Base-by-base conservation (phyloP, 768 basidiomycete genomes). In the Rhizopogon vulgaris region DNA sequence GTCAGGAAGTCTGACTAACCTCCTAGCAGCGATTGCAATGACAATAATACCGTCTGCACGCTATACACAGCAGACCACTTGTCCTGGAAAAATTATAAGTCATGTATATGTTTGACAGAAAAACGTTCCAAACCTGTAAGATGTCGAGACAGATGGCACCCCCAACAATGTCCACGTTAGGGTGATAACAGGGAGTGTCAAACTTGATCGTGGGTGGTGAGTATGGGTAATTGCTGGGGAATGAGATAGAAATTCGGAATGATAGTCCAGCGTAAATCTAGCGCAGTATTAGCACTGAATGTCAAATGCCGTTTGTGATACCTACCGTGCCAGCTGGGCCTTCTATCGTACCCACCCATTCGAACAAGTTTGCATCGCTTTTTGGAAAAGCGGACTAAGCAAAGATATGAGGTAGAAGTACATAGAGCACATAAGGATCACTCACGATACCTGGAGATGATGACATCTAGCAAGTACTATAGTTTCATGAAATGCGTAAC, bases 31-130 rank as follows among this genome's bases (percentile, higher is more conserved):
- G 87, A 90, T 63, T 95, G 93, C 51, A 95, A 68, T 11, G 92
- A 94, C 8, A 94, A 71, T 17, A 95, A 78, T 38, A 95, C 87
- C 0, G 90, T 93, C 58, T 92, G 89, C 34, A 94, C 92, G 53
- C 88, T 90, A 67, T 94, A 92, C 1, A 94, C 87, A 6, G 93
- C 91, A 3, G 89, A 90, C 93, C 92, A 94, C 63, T 93, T 90
- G 69, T 93, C 90, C 87, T 91, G 56, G 9, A 36, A 15, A 22
- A 10, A 3, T 34, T 34, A 3, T 36, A 9, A 45, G 28, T 41
- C 39, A 14, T 34, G 22, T 10, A 56, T 41, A 15, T 38, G 41
- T 15, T 46, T 3, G 15, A 15, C 22, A 34, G 2, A 12, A 24
- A 34, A 22, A 15, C 36, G 25, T n/a, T 25, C 65, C 71, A 14